Conservation (phyloP, 1,139 yeast species). For the Meyerozyma athensensis region DNA sequence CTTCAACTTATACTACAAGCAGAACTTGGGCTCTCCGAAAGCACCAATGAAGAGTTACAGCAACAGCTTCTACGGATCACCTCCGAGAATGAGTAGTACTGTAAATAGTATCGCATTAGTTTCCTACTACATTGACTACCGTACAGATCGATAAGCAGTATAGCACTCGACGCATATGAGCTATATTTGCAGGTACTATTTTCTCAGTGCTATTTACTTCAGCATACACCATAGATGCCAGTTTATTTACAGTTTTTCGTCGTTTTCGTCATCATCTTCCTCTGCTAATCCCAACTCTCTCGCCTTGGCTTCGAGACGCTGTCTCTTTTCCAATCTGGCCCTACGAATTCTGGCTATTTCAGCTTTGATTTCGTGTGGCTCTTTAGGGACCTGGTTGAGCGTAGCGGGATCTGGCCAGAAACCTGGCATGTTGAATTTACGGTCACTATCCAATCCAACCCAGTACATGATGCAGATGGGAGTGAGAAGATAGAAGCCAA, state of each 20-base stretch:
- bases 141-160: too few species aligned
- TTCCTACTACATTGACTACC: too few species aligned
- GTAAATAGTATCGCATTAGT: too few species aligned
- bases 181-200: too few species aligned
- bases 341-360: slow-evolving; percentile 82
- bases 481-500: slow-evolving; percentile 78
- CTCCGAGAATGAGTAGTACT: neutral
- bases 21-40: neutral
- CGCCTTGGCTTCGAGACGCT: slow-evolving; percentile 69
- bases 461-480: slow-evolving; percentile 90
- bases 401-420: slow-evolving; percentile 97
- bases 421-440: slow-evolving; percentile 86
- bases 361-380: slow-evolving; percentile 85
- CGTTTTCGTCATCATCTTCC: slow-evolving; percentile 19
- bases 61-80: neutral
- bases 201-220: neutral
- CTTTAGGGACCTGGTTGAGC: slow-evolving; percentile 85
- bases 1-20: neutral
- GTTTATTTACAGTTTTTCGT: slow-evolving; percentile 3
- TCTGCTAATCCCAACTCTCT: slow-evolving; percentile 57
- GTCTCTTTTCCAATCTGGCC: slow-evolving; percentile 69
- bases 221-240: too few species aligned
- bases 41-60: neutral
- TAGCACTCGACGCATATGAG: too few species aligned
- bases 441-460: slow-evolving; percentile 86